Percentiles rank a stretch among this genome's conserved stretches.
phyloP scores from a whole-genome alignment of 108 stramenopile species.

The Nitzschia palea region DNA sequence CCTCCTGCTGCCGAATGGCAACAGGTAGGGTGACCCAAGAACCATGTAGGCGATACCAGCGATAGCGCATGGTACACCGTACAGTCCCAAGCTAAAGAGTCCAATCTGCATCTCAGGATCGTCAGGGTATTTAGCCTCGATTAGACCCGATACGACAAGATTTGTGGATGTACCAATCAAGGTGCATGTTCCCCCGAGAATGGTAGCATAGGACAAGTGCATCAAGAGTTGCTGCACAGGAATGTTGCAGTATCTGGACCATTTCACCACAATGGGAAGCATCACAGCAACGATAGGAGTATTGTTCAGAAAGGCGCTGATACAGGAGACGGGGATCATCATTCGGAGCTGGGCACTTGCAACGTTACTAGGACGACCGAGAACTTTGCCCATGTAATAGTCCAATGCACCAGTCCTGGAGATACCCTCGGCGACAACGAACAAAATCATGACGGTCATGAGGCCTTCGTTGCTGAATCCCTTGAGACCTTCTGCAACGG shows the following conservation, averaged over 20 bases:
- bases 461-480: slow-evolving; percentile 87
- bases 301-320: slow-evolving; percentile 89
- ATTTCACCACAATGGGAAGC: slow-evolving; percentile 85
- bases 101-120: slow-evolving; percentile 43
- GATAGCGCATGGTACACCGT: slow-evolving; percentile 78
- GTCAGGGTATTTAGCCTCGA: slow-evolving; percentile 50
- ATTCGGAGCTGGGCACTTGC: slow-evolving; percentile 73
- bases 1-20: slow-evolving; percentile 56
- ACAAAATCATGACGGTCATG: slow-evolving; percentile 81
- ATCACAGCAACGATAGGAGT: slow-evolving; percentile 90
- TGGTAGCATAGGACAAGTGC: slow-evolving; percentile 82
- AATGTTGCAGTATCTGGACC: slow-evolving; percentile 64
- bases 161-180: slow-evolving; percentile 89
- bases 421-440: slow-evolving; percentile 86
- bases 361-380: slow-evolving; percentile 63
- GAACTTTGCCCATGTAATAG: slow-evolving; percentile 83
- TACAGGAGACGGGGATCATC: slow-evolving; percentile 61
- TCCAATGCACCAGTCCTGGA: slow-evolving; percentile 82
- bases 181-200: slow-evolving; percentile 89
- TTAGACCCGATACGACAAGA: slow-evolving; percentile 75
- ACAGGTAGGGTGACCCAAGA: slow-evolving; percentile 54
- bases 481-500: slow-evolving; percentile 59
- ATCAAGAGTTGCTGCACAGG: slow-evolving; percentile 73
- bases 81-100: slow-evolving; percentile 75
- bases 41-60: slow-evolving; percentile 73